Evolutionary conservation across 768 basidiomycete genomes (phyloP).

Genomic region (Trichaptum fuscoviolaceum): DNA sequence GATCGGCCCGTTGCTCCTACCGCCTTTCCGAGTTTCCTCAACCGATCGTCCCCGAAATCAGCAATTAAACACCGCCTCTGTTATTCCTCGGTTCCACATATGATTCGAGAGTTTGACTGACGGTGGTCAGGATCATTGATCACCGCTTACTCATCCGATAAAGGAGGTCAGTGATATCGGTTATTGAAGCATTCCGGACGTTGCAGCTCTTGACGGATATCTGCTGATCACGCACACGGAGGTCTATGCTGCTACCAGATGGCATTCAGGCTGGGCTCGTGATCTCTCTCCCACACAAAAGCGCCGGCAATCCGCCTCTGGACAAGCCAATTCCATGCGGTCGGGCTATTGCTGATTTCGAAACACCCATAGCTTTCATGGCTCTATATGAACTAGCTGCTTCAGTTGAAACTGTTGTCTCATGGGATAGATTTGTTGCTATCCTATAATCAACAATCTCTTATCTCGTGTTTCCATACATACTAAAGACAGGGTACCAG

Average conservation of each 20-base stretch:
- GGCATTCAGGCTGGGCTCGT: background rate
- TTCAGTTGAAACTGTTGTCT: no score
- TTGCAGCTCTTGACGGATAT: no score
- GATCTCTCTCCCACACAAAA: background rate
- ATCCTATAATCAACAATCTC: no score
- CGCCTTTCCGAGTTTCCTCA: background rate
- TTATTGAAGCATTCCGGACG: background rate
- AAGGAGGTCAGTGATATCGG: background rate
- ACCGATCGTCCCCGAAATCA: background rate
- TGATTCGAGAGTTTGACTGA: background rate
- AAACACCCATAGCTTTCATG: no score
- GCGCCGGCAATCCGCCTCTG: background rate
- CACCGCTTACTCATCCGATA: background rate
- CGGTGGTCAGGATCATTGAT: background rate
- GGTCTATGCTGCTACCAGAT: background rate
- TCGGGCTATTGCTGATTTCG: background rate
- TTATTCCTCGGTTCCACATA: background rate
- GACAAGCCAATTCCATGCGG: background rate
- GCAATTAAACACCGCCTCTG: conserved; percentile 1
- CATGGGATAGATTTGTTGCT: no score
- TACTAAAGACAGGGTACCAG: no score
- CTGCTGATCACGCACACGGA: background rate
- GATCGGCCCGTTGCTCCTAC: no score
- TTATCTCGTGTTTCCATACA: no score
- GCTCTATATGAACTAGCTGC: no score